Base-by-base conservation (phyloP, 768 basidiomycete genomes). In the Lactarius hatsudake region DNA sequence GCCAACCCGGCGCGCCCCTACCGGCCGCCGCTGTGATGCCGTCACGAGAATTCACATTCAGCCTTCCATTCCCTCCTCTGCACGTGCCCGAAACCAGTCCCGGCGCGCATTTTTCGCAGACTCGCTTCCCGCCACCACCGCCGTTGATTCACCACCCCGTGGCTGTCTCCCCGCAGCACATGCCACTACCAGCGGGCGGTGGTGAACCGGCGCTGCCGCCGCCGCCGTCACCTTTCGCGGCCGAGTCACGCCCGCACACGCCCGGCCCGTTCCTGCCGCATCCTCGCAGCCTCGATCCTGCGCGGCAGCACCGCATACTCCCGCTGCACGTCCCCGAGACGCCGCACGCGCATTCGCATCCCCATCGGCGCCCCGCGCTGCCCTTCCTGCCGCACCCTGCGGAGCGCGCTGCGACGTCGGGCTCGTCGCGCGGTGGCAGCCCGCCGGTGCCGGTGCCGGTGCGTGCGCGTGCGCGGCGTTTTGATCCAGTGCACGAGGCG, bases 401-500 rank as follows among this genome's bases (percentile, higher is more conserved):
- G 3, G 64, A 59, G n/a, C 64, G 45, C 20, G 56, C 56, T 32
- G n/a, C 45, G 9, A 61, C 60, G 12, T 23, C 54, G 40, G 30
- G 45, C 18, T 45, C 67, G 20, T 60, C 60, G 8, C 62, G 17
- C 17, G 54, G 36, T 23, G 62, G 38, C 26, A 64, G 60, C 43
- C 53, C 63, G 5, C 54, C 62, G 18, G 56, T 57, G 18, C 40
- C 54, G 23, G 56, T 57, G 23, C 40, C 54, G 23, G 56, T 60
- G 23, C 59, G 54, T 48, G 5, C 28, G 23, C 68, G 65, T 30
- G 13, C 59, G 20, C 59, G 40, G 8, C 72, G 72, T 17, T 73
- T 73, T 18, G 73, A 73, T 43, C 73, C 72, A 5, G 72, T 73
- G 15, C 73, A 67, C 48, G 71, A 69, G 36, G 72, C 68, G 0